Percentiles rank a stretch among this genome's conserved stretches.
Evolutionary conservation across 352 stramenopile species (phyloP).

Genomic region (Peronospora belbahrii): DNA sequence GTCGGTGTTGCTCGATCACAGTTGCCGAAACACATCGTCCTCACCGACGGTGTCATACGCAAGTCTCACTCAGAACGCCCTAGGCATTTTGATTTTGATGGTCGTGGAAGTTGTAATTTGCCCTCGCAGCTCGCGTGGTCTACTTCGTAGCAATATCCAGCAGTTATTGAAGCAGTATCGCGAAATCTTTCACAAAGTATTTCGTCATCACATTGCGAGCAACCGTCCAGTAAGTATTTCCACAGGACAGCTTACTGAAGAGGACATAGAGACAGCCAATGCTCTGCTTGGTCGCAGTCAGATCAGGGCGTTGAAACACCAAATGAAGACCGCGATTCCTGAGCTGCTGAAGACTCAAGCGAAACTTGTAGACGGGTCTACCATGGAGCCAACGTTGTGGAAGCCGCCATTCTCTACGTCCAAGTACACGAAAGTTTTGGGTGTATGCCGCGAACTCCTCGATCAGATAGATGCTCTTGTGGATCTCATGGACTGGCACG

Average conservation of each 20-base stretch:
- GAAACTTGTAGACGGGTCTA: slow-evolving; percentile 38
- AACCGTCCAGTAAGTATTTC: slow-evolving; percentile 6
- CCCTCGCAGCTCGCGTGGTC: slow-evolving; percentile 40
- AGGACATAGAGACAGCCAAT: slow-evolving; percentile 25
- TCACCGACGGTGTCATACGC: slow-evolving; percentile 49
- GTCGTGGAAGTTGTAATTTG: slow-evolving; percentile 48
- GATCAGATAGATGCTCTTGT: slow-evolving; percentile 50
- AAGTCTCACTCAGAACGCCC: slow-evolving; percentile 55
- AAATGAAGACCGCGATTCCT: slow-evolving; percentile 32
- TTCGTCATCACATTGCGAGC: slow-evolving; percentile 53
- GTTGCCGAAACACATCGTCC: slow-evolving; percentile 23
- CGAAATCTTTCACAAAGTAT: slow-evolving; percentile 39
- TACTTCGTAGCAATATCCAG: slow-evolving; percentile 58
- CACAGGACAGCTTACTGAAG: slow-evolving; percentile 11
- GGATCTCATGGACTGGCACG: slow-evolving; percentile 59
- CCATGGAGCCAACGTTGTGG: slow-evolving; percentile 51
- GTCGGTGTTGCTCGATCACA: slow-evolving; percentile 50
- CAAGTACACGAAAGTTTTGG: slow-evolving; percentile 49
- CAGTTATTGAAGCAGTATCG: slow-evolving; percentile 41
- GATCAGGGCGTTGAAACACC: slow-evolving; percentile 34
- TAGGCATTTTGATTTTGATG: slow-evolving; percentile 67
- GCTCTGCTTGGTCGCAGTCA: slow-evolving; percentile 22
- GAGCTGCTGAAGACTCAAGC: slow-evolving; percentile 38
- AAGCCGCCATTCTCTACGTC: slow-evolving; percentile 41
- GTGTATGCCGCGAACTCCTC: slow-evolving; percentile 40